Evolutionary conservation across 2,329 filamentous ascomycete species (phyloP).

Genomic region (Neopestalotiopsis sp.): DNA sequence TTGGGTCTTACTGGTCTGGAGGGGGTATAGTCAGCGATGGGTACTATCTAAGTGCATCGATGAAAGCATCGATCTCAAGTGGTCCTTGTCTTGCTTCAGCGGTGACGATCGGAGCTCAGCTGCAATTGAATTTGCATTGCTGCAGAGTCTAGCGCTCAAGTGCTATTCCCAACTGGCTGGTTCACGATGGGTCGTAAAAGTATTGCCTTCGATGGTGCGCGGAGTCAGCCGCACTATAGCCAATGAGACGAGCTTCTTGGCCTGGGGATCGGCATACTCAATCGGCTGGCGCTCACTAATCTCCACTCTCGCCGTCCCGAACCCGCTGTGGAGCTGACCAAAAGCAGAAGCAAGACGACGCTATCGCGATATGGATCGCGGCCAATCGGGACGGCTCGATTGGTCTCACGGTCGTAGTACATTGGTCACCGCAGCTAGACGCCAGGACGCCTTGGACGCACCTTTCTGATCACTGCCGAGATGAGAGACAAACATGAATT

Average conservation of each 20-base stretch:
- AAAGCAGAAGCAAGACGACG: slow-evolving; percentile 1
- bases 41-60: no score
- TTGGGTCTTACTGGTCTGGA: no score
- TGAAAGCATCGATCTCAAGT: no score
- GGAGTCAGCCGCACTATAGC: not conserved
- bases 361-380: not conserved
- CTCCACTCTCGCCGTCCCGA: slow-evolving; percentile 2
- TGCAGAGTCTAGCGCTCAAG: not conserved
- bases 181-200: not conserved
- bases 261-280: slow-evolving; percentile 4
- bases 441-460: not conserved
- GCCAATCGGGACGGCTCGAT: slow-evolving; percentile 3
- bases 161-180: slow-evolving; percentile 5
- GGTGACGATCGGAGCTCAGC: slow-evolving; percentile 1
- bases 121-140: not conserved
- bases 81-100: not conserved
- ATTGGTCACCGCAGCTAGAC: not conserved
- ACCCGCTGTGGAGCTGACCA: not conserved
- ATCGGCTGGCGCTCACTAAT: not conserved
- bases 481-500: not conserved
- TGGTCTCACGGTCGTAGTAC: not conserved
- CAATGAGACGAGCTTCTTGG: not conserved
- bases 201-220: slow-evolving; percentile 10
- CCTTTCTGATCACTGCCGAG: not conserved
- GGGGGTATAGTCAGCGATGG: no score